Evolutionary conservation across 352 stramenopile species (phyloP).

Genomic region (Pythium phragmitis): DNA sequence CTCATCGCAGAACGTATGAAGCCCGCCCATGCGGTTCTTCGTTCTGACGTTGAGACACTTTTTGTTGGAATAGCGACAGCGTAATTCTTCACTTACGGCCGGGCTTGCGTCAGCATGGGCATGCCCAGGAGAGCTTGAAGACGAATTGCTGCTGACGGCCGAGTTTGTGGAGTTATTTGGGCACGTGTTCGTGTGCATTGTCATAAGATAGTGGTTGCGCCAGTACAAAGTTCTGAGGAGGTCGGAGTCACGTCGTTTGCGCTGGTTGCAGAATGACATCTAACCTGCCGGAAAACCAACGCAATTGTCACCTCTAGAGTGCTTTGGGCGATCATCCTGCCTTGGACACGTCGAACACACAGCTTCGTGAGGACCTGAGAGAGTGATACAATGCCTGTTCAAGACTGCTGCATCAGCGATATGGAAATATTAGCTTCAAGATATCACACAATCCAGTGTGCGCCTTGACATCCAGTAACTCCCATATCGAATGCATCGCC

Average conservation of each 20-base stretch:
- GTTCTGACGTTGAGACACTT: slow-evolving; percentile 26
- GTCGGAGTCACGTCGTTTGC: too few species aligned
- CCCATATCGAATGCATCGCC: neutral
- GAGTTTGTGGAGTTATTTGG: neutral
- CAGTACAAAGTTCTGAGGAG: neutral
- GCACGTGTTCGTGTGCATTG: neutral
- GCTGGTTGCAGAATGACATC: too few species aligned
- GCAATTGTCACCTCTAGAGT: too few species aligned
- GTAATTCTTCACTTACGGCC: slow-evolving; percentile 13
- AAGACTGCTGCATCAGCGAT: neutral
- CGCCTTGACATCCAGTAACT: neutral
- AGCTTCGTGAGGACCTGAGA: neutral
- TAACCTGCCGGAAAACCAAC: too few species aligned
- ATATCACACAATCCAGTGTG: neutral
- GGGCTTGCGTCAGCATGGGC: neutral
- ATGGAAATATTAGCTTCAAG: neutral
- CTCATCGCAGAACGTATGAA: slow-evolving; percentile 30
- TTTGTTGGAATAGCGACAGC: slow-evolving; percentile 32
- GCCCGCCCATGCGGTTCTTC: slow-evolving; percentile 22
- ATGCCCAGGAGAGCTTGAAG: neutral
- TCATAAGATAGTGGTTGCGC: neutral
- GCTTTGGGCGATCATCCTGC: too few species aligned
- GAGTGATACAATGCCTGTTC: neutral
- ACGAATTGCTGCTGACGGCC: neutral
- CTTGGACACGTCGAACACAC: neutral